Evolutionary conservation across 148 eudicot genomes (phyloP).

Genomic region (Persicaria maculosa): DNA sequence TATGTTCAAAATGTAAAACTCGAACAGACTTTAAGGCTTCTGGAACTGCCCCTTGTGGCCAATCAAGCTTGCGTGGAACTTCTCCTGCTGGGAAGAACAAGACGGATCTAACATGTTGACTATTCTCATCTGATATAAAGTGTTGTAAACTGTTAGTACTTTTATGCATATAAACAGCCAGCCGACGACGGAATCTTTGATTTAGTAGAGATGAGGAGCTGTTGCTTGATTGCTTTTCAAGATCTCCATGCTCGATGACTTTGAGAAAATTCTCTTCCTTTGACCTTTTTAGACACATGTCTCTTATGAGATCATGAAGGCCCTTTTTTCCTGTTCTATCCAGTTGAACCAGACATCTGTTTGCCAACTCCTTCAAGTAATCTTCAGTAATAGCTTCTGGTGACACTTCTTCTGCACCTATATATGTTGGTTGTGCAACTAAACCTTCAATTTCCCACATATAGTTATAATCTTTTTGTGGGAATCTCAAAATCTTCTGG

Average conservation of each 20-base stretch:
- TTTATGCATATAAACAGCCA: conserved; percentile 8
- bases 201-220: background rate
- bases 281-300: conserved; percentile 15
- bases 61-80: background rate
- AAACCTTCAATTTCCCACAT: conserved; percentile 36
- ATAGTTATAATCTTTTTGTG: conserved; percentile 16
- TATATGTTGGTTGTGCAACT: background rate
- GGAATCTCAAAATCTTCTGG: conserved; percentile 22
- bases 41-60: too few relatives aligned
- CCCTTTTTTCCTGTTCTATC: background rate
- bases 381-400: conserved; percentile 19
- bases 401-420: background rate
- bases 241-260: background rate
- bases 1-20: conserved; percentile 13
- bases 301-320: conserved; percentile 23
- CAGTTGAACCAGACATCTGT: conserved; percentile 29
- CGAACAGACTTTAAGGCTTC: conserved; percentile 6
- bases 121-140: background rate
- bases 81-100: conserved; percentile 3
- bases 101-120: conserved; percentile 10
- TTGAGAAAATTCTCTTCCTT: conserved; percentile 20
- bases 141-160: background rate
- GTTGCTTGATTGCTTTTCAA: background rate
- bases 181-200: conserved; percentile 7
- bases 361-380: conserved; percentile 25